phyloP scores from a whole-genome alignment of 148 eudicot genomes.

The Rhododendron simsii region DNA sequence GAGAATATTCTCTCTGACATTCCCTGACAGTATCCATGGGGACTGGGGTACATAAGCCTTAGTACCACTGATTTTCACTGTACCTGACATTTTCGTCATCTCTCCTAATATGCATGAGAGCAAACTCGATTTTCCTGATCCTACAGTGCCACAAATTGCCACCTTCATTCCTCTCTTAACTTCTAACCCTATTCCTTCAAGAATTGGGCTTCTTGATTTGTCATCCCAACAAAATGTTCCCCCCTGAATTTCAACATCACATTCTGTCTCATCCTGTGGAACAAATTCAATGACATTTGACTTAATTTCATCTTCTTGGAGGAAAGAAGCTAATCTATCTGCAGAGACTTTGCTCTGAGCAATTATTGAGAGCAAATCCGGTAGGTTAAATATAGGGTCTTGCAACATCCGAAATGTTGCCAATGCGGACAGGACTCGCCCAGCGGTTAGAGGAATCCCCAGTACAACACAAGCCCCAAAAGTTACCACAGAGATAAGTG shows the following conservation, averaged over 20 bases:
- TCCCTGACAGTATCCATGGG: conserved; percentile 93
- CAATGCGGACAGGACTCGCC: conserved; percentile 78
- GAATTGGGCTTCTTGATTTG: conserved; percentile 42
- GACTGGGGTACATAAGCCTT: conserved; percentile 97
- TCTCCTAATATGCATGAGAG: conserved; percentile 85
- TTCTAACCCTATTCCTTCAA: conserved; percentile 49
- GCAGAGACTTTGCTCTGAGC: conserved; percentile 95
- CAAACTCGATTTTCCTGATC: conserved; percentile 95
- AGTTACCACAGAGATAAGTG: conserved; percentile 76
- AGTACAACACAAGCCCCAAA: conserved; percentile 77
- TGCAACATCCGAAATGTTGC: conserved; percentile 97
- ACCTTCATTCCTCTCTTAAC: conserved; percentile 86
- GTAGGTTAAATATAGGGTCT: conserved; percentile 88
- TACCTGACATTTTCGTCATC: conserved; percentile 63
- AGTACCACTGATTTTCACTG: conserved; percentile 70
- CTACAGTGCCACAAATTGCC: conserved; percentile 95
- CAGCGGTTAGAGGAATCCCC: conserved; percentile 94
- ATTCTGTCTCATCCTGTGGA: conserved; percentile 40
- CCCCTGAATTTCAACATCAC: conserved; percentile 46
- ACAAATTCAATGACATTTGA: conserved; percentile 53
- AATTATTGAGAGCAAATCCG: conserved; percentile 69
- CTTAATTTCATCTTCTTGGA: conserved; percentile 82
- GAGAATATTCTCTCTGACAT: conserved; percentile 79
- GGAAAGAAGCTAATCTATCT: conserved; percentile 68
- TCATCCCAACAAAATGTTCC: conserved; percentile 77